Conservation (phyloP, 192 early-diverging fungal species). For the Spizellomyces sp. region DNA sequence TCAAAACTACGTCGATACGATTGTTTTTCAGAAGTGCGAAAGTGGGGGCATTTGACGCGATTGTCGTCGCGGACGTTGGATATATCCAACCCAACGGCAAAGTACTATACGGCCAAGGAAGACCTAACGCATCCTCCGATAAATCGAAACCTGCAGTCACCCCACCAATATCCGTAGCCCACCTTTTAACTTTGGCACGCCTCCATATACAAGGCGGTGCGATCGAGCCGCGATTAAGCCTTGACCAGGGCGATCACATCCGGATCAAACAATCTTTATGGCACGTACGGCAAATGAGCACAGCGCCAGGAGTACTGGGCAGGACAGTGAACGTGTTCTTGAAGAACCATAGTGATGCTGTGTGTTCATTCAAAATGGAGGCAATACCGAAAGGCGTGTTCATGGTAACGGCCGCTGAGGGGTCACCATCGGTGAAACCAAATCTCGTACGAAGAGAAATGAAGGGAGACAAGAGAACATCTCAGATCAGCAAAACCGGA, state of each 20-base stretch:
- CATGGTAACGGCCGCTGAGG: conserved; percentile 13
- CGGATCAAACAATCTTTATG: conserved; percentile 26
- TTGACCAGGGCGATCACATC: conserved; percentile 32
- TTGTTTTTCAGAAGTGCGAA: conserved; percentile 38
- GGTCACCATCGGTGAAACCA: too few relatives aligned
- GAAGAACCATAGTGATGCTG: conserved; percentile 40
- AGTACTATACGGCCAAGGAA: conserved; percentile 29
- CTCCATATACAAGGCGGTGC: conserved; percentile 35
- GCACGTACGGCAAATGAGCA: not conserved
- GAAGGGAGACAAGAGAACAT: not conserved
- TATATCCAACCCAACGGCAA: conserved; percentile 45
- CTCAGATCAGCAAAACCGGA: conserved; percentile 2
- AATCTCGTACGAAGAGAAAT: not conserved
- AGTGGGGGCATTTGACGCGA: conserved; percentile 40
- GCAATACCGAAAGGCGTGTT: conserved; percentile 13
- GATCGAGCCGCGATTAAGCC: conserved; percentile 32
- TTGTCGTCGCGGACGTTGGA: conserved; percentile 51
- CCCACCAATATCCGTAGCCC: conserved; percentile 13
- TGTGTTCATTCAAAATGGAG: conserved; percentile 37
- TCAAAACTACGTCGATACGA: conserved; percentile 36
- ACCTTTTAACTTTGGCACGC: conserved; percentile 34
- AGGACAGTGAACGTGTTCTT: conserved; percentile 33
- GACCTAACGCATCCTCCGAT: not conserved
- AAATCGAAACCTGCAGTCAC: conserved; percentile 11
- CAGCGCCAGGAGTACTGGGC: not conserved